Base-by-base conservation (phyloP, 139 green algal species). In the Micractinium sp. region DNA sequence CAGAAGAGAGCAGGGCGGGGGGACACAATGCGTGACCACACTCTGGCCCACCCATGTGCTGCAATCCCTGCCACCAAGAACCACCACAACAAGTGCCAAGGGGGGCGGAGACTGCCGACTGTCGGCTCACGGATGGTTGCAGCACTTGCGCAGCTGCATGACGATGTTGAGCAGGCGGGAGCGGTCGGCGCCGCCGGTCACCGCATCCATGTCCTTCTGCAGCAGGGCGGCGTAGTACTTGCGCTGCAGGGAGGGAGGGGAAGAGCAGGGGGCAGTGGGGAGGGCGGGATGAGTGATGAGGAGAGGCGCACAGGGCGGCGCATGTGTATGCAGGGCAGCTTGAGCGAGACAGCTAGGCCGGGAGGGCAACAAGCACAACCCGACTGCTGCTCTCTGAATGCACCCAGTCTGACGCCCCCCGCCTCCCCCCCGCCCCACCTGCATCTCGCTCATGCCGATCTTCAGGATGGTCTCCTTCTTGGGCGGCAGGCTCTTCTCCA, bases 381-480 rank as follows among this genome's bases (percentile, higher is more conserved):
- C 47, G 9, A 56, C 47, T 9, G 9, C 47, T 56, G 47, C 47
- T 56, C 9, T 9, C 47, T 16, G 47, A 56, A 9, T n/a, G n/a
- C n/a, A n/a, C n/a, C n/a, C n/a, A n/a, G n/a, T n/a, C n/a, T n/a
- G n/a, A n/a, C n/a, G n/a, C n/a, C 47, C 47, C 63, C 63, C 63
- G 7, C 2, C 29, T 2, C 69, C 69, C 2, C 14, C 20, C 69
- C 27, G 39, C 82, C 79, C 71, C 85, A 93, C 91, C 92, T 99
- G 97, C 97, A 99, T 97, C 84, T 98, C 94, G 71, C 93, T 96
- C 98, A 99, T 99, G 84, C 97, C 96, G 77, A 99, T 98, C 93
- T 99, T 99, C 36, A 99, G 93, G 92, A 99, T 99, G 89, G 96
- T 98, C 94, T 99, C 98, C 93, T 99, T 99, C 95, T 99, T 99